Evolutionary conservation across 306 rosid genomes (phyloP), one percentile per base, ranked within the genome.

Genomic region (Prosopis cineraria): DNA sequence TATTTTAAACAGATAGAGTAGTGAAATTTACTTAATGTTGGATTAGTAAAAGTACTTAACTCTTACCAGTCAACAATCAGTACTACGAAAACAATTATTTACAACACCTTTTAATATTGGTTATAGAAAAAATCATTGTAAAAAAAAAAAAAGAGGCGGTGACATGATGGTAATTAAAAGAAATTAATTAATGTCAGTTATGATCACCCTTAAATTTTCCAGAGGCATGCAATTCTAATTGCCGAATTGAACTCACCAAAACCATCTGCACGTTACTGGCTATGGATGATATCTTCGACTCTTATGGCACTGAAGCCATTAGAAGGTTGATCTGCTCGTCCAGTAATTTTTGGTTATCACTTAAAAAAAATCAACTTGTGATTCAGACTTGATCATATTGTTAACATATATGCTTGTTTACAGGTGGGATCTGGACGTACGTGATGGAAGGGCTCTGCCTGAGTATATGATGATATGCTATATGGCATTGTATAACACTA

Each of bases 391-490:
- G 65, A 63, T 16, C 24, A 75, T 34, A 67, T 47, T 48, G 17
- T 68, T 1, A 50, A 36, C 31, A 24, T 13, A 25, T 22, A 10
- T 55, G 2, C 30, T 24, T 1, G 22, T 60, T 63, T 83, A 3
- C 56, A 86, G 89, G 81, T 83, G 89, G 89, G 87, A 86, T 75
- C 85, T 86, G 72, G 85, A 78, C 59, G 81, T 74, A 78, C 59
- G 81, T 74, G 0, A 83, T 86, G 85, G 87, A 80, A 20, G 64
- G 78, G 3, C 31, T 83, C 31, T 83, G 3, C 89, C 89, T 10
- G 82, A 80, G 48, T 83, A 83, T 24, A 83, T 86, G 87, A 86
- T 80, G 56, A 80, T 86, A 83, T 70, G 85, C 30, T 86, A 83
- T 8, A 80, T 83, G 85, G 89, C 89, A 47, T 70, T 83, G 36